phyloP scores from a whole-genome alignment of 2,329 filamentous ascomycete species.

The Xylaria hypoxylon region DNA sequence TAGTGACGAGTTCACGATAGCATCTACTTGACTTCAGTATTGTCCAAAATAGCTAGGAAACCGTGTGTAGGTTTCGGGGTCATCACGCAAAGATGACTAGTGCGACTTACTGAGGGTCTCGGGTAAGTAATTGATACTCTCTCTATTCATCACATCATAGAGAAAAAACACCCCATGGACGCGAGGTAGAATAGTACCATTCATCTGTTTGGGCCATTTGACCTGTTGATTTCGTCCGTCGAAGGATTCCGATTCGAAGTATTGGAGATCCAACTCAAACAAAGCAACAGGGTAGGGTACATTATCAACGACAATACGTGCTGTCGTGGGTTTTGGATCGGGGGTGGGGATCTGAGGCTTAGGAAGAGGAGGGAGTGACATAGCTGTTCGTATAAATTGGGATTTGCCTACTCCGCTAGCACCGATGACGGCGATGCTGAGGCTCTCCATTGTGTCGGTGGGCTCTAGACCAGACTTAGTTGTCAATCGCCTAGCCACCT shows the following conservation, averaged over 20 bases:
- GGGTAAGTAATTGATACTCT: conserved; percentile 79
- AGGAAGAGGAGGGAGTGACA: conserved; percentile 64
- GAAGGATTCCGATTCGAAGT: conserved; percentile 71
- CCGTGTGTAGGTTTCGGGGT: not conserved
- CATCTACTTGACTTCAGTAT: conserved; percentile 65
- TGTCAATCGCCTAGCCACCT: conserved; percentile 26
- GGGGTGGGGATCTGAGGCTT: conserved; percentile 57
- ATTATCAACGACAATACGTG: conserved; percentile 70
- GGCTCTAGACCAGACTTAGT: conserved; percentile 32
- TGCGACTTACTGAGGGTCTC: conserved; percentile 77
- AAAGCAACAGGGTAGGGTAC: conserved; percentile 69
- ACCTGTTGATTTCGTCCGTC: conserved; percentile 69
- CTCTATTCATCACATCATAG: conserved; percentile 86
- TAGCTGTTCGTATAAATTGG: conserved; percentile 72
- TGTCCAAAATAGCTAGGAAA: conserved; percentile 6
- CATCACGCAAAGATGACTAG: conserved; percentile 8
- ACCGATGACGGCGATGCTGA: conserved; percentile 75
- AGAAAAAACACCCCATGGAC: conserved; percentile 87
- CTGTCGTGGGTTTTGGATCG: conserved; percentile 65
- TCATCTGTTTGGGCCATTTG: conserved; percentile 74
- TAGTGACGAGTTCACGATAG: conserved; percentile 76
- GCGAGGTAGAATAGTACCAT: conserved; percentile 76
- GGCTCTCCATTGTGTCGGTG: conserved; percentile 63
- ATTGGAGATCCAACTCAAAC: conserved; percentile 74
- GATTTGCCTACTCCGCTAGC: conserved; percentile 75